Conservation (phyloP, 306 rosid species). For the Castanea sativa region DNA sequence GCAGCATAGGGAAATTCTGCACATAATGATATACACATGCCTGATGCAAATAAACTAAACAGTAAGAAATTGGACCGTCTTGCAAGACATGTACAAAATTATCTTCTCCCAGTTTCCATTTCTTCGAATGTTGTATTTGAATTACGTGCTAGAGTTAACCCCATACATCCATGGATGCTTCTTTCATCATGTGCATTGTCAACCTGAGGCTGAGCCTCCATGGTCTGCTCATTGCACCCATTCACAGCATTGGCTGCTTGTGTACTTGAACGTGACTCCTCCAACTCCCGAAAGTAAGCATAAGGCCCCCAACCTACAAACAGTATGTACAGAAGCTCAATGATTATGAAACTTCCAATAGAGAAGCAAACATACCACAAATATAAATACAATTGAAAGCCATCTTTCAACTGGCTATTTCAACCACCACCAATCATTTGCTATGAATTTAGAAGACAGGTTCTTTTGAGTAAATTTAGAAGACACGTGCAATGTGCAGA, state of each 20-base stretch:
- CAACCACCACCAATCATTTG: not conserved
- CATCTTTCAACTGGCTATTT: not conserved
- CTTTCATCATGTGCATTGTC: conserved; percentile 35
- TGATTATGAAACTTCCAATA: not conserved
- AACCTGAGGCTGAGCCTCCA: conserved; percentile 30
- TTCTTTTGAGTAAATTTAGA: too few species aligned
- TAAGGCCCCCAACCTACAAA: conserved; percentile 90
- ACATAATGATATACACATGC: not conserved
- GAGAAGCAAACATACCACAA: not conserved
- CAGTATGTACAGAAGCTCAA: conserved; percentile 15
- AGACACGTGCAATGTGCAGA: too few species aligned
- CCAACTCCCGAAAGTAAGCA: conserved; percentile 66
- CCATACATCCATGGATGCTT: conserved; percentile 44
- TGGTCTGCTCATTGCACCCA: conserved; percentile 16
- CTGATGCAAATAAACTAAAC: too few species aligned
- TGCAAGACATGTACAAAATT: conserved; percentile 6
- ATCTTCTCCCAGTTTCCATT: conserved; percentile 57
- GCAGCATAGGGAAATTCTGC: not conserved
- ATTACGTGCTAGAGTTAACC: conserved; percentile 36
- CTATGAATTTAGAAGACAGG: too few species aligned
- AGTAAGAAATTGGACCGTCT: not conserved
- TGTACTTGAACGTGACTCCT: conserved; percentile 33
- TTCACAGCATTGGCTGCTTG: conserved; percentile 26
- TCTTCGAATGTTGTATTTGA: conserved; percentile 40
- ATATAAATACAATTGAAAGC: not conserved